These are phyloP conservation scores for Gautieria morchelliformis DNA, from an alignment of 768 basidiomycete species.

Conservation along the genomic window DNA sequence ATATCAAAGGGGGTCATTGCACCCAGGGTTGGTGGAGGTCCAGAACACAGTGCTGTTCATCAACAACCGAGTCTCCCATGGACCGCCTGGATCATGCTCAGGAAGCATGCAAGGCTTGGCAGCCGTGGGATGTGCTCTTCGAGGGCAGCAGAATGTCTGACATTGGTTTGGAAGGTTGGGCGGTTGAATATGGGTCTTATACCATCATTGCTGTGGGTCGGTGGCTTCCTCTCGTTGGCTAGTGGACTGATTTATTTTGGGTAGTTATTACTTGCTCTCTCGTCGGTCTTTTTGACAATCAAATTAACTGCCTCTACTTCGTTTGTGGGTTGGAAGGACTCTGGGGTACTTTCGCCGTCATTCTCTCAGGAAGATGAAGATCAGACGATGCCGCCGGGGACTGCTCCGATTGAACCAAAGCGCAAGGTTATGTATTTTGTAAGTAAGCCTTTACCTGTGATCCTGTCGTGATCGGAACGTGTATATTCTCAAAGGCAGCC, in stretches of 20 bases:
- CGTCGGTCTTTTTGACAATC: conserved; percentile 75
- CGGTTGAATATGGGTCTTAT: conserved; percentile 61
- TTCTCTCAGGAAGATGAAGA: conserved; percentile 23
- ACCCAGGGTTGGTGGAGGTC: conserved; percentile 57
- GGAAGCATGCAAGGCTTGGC: conserved; percentile 57
- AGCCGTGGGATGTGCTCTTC: conserved; percentile 61
- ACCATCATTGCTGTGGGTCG: conserved; percentile 65
- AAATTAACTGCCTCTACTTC: conserved; percentile 81
- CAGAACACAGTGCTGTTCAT: conserved; percentile 73
- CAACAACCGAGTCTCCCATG: neutral
- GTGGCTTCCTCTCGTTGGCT: neutral
- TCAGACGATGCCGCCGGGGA: conserved; percentile 26
- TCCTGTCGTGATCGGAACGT: neutral
- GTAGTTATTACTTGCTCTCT: conserved; percentile 63
- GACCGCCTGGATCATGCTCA: conserved; percentile 1
- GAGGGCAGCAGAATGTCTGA: conserved; percentile 21
- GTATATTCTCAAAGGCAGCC: conserved; percentile 49
- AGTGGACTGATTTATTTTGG: conserved; percentile 1
- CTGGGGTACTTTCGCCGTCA: conserved; percentile 48
- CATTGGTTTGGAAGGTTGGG: conserved; percentile 27
- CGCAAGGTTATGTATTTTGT: conserved; percentile 82
- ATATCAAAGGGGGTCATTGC: conserved; percentile 90
- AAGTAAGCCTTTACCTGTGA: conserved; percentile 20
- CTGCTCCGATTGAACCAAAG: conserved; percentile 1
- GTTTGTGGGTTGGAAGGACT: conserved; percentile 85